Evolutionary conservation across 345 rosid species (phyloP).

Genomic region (Psidium guajava): DNA sequence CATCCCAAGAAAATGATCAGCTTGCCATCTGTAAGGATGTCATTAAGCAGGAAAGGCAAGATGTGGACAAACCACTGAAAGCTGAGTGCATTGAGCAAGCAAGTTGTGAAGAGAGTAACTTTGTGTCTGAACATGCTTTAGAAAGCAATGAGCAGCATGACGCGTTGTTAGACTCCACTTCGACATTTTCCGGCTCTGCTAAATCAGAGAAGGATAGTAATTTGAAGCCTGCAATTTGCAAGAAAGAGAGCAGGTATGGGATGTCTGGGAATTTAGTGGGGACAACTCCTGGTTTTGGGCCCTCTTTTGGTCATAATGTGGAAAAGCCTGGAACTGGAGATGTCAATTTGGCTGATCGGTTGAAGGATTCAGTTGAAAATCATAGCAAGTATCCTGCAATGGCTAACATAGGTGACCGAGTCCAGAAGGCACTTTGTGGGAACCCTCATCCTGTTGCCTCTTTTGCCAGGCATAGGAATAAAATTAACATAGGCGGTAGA

Average conservation of each 20-base stretch:
- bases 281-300: slow-evolving; percentile 3
- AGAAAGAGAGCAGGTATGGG: neutral
- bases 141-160: slow-evolving; percentile 7
- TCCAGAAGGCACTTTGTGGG: slow-evolving; percentile 17
- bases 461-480: slow-evolving; percentile 37
- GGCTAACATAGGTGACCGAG: slow-evolving; percentile 21
- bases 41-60: slow-evolving; percentile 27
- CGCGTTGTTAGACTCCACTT: slow-evolving; percentile 12
- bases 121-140: neutral
- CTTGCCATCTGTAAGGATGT: slow-evolving; percentile 16
- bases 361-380: slow-evolving; percentile 26
- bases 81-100: slow-evolving; percentile 17
- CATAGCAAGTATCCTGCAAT: slow-evolving; percentile 18
- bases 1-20: slow-evolving; percentile 44
- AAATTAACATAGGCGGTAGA: slow-evolving; percentile 44
- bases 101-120: slow-evolving; percentile 19
- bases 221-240: slow-evolving; percentile 9
- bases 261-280: neutral
- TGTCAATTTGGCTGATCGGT: slow-evolving; percentile 7
- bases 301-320: neutral
- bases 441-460: slow-evolving; percentile 21
- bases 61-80: slow-evolving; percentile 27
- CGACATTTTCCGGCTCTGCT: slow-evolving; percentile 12
- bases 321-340: slow-evolving; percentile 23
- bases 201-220: slow-evolving; percentile 9